Conservation (phyloP, 306 rosid species). For the peach (Prunus persica) region DNA sequence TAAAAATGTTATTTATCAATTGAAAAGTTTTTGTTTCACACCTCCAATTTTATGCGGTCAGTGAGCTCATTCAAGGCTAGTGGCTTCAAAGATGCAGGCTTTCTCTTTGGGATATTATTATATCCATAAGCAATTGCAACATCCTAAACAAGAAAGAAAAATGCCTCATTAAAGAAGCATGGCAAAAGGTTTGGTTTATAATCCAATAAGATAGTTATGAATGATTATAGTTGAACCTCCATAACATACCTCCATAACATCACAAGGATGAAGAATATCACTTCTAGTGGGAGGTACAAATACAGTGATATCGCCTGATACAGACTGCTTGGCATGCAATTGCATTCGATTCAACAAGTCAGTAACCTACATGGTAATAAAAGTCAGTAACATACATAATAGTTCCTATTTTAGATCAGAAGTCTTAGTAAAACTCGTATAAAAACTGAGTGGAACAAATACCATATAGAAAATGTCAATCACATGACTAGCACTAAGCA, state of each 20-base stretch:
- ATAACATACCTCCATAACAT: constrained; percentile 54
- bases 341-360: constrained; percentile 82
- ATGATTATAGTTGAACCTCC: constrained; percentile 42
- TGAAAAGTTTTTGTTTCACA: constrained; percentile 20
- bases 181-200: constrained; percentile 3
- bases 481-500: background rate
- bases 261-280: constrained; percentile 96
- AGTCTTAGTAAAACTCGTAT: background rate
- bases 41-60: constrained; percentile 82
- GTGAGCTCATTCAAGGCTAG: constrained; percentile 72
- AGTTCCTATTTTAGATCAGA: background rate
- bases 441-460: too few relatives aligned
- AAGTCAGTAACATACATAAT: background rate
- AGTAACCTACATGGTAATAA: constrained; percentile 54
- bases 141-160: constrained; percentile 47
- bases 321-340: constrained; percentile 55
- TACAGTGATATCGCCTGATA: constrained; percentile 42
- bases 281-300: constrained; percentile 91
- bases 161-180: constrained; percentile 14
- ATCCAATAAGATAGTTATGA: background rate
- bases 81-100: constrained; percentile 69
- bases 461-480: too few relatives aligned
- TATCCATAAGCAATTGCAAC: constrained; percentile 93
- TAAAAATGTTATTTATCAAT: constrained; percentile 8
- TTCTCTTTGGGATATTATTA: constrained; percentile 64